These are phyloP conservation scores for Epichloe sylvatica DNA, from an alignment of 2,329 filamentous ascomycete species.

Conservation along the genomic window DNA sequence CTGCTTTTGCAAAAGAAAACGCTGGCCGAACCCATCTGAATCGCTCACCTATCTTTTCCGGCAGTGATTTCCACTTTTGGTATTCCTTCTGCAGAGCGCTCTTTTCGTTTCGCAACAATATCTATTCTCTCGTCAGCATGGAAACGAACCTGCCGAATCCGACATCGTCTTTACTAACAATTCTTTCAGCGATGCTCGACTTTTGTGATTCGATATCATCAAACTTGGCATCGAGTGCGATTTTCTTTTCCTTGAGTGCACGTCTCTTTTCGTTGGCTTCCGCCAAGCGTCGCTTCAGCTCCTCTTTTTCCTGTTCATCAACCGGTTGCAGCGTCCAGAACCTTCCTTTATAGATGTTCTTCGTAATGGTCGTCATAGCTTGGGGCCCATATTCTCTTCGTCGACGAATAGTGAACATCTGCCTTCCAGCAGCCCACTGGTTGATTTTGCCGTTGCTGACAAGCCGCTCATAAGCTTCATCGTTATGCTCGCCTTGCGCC, in stretches of 20 bases:
- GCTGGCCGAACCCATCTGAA: background rate
- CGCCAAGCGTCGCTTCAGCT: constrained; percentile 40
- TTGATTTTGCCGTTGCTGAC: constrained; percentile 42
- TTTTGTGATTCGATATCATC: constrained; percentile 29
- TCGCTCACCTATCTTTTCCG: constrained; percentile 52
- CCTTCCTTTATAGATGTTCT: constrained; percentile 42
- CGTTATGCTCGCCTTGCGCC: constrained; percentile 45
- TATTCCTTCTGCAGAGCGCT: constrained; percentile 50
- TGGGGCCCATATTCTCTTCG: constrained; percentile 68
- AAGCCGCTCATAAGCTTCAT: constrained; percentile 56
- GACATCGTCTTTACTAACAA: constrained; percentile 17
- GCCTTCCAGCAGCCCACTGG: constrained; percentile 55
- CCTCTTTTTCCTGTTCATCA: constrained; percentile 49
- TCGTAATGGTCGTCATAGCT: constrained; percentile 56
- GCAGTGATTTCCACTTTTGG: constrained; percentile 52
- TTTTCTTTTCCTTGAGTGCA: constrained; percentile 20
- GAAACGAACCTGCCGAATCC: constrained; percentile 5
- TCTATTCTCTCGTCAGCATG: constrained; percentile 21
- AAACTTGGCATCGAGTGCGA: constrained; percentile 24
- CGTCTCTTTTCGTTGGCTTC: constrained; percentile 26
- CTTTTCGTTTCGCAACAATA: constrained; percentile 47
- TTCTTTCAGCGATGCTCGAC: constrained; percentile 24
- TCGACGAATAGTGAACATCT: constrained; percentile 50
- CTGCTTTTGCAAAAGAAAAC: background rate
- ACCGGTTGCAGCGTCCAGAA: constrained; percentile 69